These are phyloP conservation scores for Inonotus obliquus DNA, from an alignment of 1,284 basidiomycete genomes.

Conservation along the genomic window DNA sequence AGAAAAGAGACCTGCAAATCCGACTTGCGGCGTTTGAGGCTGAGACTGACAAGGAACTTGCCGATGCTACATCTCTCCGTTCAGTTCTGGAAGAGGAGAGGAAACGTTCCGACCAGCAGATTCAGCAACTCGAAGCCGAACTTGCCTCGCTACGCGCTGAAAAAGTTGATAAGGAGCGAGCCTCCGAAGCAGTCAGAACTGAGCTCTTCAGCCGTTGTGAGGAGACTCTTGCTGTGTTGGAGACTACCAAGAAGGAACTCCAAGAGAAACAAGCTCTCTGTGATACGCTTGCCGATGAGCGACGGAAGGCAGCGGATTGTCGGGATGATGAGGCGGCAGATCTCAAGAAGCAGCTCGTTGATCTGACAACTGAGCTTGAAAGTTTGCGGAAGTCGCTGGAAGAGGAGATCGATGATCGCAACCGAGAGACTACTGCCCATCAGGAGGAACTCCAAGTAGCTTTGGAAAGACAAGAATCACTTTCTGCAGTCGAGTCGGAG, in stretches of 20 bases:
- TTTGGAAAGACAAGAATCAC: conserved; percentile 15
- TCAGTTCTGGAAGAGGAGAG: conserved; percentile 12
- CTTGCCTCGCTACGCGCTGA: conserved; percentile 16
- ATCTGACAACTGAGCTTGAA: conserved; percentile 6
- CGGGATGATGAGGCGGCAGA: conserved; percentile 16
- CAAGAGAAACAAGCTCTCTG: conserved; percentile 1
- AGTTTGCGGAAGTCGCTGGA: conserved; percentile 21
- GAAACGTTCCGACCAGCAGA: background rate
- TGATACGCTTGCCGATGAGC: conserved; percentile 5
- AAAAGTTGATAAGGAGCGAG: conserved; percentile 1
- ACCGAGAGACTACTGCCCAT: conserved; percentile 13
- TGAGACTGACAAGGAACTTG: conserved; percentile 1
- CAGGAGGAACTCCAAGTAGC: conserved; percentile 16
- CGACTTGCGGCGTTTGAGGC: conserved; percentile 9
- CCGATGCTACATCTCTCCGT: conserved; percentile 3
- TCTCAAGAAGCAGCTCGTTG: conserved; percentile 23
- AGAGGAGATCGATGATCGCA: conserved; percentile 21
- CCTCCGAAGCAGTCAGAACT: background rate
- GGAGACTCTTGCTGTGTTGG: background rate
- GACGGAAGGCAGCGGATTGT: background rate
- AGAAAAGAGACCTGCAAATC: conserved; percentile 4
- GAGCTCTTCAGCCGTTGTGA: conserved; percentile 11
- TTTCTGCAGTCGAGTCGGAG: conserved; percentile 17
- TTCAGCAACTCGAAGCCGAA: conserved; percentile 26
- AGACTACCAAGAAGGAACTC: conserved; percentile 10